Evolutionary conservation across 2,329 filamentous ascomycete genomes (phyloP).

Genomic region (Exophiala lecanii-corni): DNA sequence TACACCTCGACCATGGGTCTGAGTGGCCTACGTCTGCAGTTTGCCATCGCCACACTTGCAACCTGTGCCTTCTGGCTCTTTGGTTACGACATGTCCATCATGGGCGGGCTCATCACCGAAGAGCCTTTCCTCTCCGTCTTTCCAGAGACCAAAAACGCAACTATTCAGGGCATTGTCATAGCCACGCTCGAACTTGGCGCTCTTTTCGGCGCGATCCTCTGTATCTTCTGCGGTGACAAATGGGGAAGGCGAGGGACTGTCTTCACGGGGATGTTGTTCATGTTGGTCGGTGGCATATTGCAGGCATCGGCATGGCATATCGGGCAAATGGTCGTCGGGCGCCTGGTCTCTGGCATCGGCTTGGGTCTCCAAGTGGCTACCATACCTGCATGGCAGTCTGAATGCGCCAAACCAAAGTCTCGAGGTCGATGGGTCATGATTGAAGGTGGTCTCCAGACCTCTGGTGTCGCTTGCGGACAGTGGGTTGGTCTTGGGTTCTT

Average conservation of each 20-base stretch:
- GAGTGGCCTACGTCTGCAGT: constrained; percentile 4
- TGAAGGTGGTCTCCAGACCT: constrained; percentile 48
- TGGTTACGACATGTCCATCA: constrained; percentile 25
- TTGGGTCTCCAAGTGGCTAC: constrained; percentile 33
- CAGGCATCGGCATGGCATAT: constrained; percentile 37
- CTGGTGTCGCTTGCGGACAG: constrained; percentile 43
- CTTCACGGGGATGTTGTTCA: constrained; percentile 35
- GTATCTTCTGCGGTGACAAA: constrained; percentile 49
- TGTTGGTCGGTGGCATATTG: constrained; percentile 42
- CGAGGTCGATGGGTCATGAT: constrained; percentile 51
- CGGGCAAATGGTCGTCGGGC: constrained; percentile 43
- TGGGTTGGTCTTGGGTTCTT: constrained; percentile 13
- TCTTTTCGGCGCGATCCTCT: constrained; percentile 39
- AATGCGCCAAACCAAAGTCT: constrained; percentile 47
- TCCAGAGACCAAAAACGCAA: constrained; percentile 11
- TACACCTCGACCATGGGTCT: constrained; percentile 9
- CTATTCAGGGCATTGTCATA: constrained; percentile 9
- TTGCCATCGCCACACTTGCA: constrained; percentile 18
- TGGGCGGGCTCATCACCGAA: constrained; percentile 21
- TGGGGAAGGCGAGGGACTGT: constrained; percentile 43
- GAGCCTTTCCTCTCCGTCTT: constrained; percentile 19
- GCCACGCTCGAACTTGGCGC: constrained; percentile 5
- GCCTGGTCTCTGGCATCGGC: constrained; percentile 41
- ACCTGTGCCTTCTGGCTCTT: constrained; percentile 25
- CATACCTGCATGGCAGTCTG: constrained; percentile 37